A percentile compares a stretch with the other conserved stretches of the same genome.
Conservation (phyloP, 805 yeast species). For the Tetrapisispora taiwanensis region DNA sequence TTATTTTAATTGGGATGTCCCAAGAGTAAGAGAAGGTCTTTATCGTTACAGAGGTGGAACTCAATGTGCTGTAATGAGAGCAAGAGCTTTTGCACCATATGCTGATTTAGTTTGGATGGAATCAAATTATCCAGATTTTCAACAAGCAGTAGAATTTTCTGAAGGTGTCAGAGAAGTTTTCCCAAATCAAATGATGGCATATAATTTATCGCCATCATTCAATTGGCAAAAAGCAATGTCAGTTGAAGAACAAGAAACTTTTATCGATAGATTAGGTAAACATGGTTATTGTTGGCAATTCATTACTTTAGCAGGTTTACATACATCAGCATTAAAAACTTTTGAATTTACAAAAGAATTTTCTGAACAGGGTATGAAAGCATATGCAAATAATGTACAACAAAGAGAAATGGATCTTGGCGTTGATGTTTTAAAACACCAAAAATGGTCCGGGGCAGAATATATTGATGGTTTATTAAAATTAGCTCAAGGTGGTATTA, state of each 20-base stretch:
- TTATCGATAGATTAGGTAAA: slow-evolving; percentile 74
- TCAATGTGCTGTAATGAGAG: slow-evolving; percentile 94
- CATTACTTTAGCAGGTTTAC: slow-evolving; percentile 93
- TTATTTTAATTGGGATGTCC: slow-evolving; percentile 88
- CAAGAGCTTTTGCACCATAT: slow-evolving; percentile 88
- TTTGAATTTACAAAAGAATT: slow-evolving; percentile 76
- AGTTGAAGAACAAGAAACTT: slow-evolving; percentile 77
- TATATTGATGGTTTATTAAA: slow-evolving; percentile 85
- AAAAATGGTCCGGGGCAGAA: slow-evolving; percentile 98
- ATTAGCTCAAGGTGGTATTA: slow-evolving; percentile 87
- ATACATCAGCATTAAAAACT: slow-evolving; percentile 86
- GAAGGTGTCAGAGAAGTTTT: slow-evolving; percentile 71
- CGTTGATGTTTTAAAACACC: slow-evolving; percentile 95
- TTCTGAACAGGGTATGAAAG: slow-evolving; percentile 82
- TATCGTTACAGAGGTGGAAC: slow-evolving; percentile 95
- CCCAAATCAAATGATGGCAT: slow-evolving; percentile 94
- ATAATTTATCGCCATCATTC: slow-evolving; percentile 93
- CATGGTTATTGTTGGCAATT: slow-evolving; percentile 97
- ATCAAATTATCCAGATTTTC: slow-evolving; percentile 86
- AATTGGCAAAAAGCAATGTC: slow-evolving; percentile 96
- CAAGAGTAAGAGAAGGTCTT: slow-evolving; percentile 94
- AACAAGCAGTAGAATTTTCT: slow-evolving; percentile 90
- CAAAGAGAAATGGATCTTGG: slow-evolving; percentile 77
- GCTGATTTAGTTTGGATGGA: slow-evolving; percentile 94
- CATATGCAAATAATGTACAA: slow-evolving; percentile 84